Conservation (phyloP, 2,329 filamentous ascomycete species). For the Penicillium freii region DNA sequence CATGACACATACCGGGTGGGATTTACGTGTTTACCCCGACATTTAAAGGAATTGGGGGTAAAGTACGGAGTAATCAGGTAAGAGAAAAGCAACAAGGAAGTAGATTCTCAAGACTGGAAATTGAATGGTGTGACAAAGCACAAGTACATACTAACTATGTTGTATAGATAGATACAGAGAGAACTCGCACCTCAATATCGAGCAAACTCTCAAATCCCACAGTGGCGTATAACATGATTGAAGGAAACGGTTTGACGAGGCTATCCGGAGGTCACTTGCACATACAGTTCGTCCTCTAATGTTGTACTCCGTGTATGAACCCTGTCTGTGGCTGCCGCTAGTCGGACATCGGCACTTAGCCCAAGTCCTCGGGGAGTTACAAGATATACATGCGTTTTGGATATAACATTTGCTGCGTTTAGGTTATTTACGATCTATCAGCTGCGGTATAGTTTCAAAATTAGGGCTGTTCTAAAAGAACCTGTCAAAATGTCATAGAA, state of each 20-base stretch:
- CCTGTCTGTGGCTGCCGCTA: slow-evolving; percentile 6
- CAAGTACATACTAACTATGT: not conserved
- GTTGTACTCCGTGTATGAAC: not conserved
- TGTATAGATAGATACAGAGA: not conserved
- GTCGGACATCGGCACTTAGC: not conserved
- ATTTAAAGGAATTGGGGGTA: not conserved
- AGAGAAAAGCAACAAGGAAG: not conserved
- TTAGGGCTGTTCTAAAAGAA: not conserved
- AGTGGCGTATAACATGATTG: not conserved
- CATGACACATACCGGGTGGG: not conserved
- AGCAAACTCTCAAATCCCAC: not conserved
- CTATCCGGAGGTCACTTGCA: not conserved
- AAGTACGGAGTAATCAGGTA: not conserved
- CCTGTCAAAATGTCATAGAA: not conserved
- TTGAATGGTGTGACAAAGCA: not conserved
- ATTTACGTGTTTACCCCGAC: slow-evolving; percentile 5
- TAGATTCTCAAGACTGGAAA: not conserved
- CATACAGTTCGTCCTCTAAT: not conserved
- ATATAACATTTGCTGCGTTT: not conserved
- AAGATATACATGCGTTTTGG: not conserved
- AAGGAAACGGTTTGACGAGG: slow-evolving; percentile 1
- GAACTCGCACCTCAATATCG: not conserved
- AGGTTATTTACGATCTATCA: not conserved
- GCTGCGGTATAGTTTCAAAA: not conserved
- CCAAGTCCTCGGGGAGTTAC: slow-evolving; percentile 3